These are phyloP conservation scores for Globisporangium abappressorium DNA, from an alignment of 352 stramenopile genomes.

Conservation along the genomic window DNA sequence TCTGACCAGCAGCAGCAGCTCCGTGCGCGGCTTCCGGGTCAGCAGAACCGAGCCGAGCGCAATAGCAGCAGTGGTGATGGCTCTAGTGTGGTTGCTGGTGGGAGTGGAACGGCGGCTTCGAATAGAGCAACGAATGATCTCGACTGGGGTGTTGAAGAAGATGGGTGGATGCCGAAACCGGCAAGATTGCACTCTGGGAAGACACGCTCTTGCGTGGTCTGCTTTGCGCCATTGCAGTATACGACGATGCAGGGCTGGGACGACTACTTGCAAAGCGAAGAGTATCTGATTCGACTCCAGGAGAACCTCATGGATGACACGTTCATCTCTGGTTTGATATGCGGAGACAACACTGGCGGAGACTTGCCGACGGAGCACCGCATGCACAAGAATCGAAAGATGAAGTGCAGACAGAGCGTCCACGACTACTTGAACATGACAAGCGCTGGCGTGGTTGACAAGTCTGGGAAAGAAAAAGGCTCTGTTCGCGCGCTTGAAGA, in stretches of 20 bases:
- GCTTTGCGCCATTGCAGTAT: slow-evolving; percentile 76
- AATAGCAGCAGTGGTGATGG: slow-evolving; percentile 15
- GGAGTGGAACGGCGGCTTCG: neutral
- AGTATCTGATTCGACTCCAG: slow-evolving; percentile 71
- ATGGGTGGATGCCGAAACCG: slow-evolving; percentile 85
- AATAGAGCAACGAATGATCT: slow-evolving; percentile 7
- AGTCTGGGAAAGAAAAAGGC: slow-evolving; percentile 65
- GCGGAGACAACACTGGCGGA: slow-evolving; percentile 59
- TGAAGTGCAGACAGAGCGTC: slow-evolving; percentile 81
- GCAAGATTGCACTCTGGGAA: slow-evolving; percentile 77
- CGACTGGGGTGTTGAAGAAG: slow-evolving; percentile 36
- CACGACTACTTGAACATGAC: slow-evolving; percentile 80
- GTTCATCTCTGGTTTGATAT: slow-evolving; percentile 80
- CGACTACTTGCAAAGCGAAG: slow-evolving; percentile 78
- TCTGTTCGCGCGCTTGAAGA: slow-evolving; percentile 77
- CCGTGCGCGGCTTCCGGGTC: neutral
- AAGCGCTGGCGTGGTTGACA: slow-evolving; percentile 75
- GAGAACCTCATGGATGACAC: slow-evolving; percentile 70
- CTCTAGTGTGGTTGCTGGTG: neutral
- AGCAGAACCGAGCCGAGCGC: slow-evolving; percentile 13
- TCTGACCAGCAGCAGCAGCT: slow-evolving; percentile 1
- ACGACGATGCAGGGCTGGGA: slow-evolving; percentile 68
- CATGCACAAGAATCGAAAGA: slow-evolving; percentile 84
- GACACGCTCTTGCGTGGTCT: slow-evolving; percentile 71
- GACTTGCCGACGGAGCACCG: slow-evolving; percentile 82